phyloP scores from a whole-genome alignment of 176 grass and related monocot species.

The Urochloa ruziziensis region DNA sequence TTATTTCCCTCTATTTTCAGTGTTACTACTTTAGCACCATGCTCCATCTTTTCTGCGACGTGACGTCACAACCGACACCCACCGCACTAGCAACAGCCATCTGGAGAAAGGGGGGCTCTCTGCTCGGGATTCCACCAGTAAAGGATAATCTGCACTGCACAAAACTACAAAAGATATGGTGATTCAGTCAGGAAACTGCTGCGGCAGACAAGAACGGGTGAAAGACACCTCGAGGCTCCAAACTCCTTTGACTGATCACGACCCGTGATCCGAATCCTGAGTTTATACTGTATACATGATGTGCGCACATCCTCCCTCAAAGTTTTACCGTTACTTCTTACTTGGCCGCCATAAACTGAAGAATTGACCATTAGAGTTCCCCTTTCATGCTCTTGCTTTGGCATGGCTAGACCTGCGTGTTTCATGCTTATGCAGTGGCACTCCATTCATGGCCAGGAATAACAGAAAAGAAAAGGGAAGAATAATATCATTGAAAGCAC shows the following conservation, averaged over 20 bases:
- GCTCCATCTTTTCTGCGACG: neutral
- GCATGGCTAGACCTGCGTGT: neutral
- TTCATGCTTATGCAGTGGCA: neutral
- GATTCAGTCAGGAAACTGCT: neutral
- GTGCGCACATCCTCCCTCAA: neutral
- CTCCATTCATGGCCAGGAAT: neutral
- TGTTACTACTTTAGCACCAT: too few relatives aligned
- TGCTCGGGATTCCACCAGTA: neutral
- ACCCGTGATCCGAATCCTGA: neutral
- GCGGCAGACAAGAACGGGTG: neutral
- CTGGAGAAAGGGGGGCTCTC: neutral
- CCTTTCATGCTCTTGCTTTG: neutral
- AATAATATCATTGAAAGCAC: neutral
- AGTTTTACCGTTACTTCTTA: neutral
- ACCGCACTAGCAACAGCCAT: slow-evolving; percentile 24
- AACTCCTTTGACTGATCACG: neutral
- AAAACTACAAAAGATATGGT: neutral
- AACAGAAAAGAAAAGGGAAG: neutral
- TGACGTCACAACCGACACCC: slow-evolving; percentile 17
- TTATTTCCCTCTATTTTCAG: too few relatives aligned
- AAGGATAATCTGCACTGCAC: neutral
- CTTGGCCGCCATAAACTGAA: neutral
- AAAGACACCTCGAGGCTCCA: neutral
- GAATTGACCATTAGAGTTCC: neutral
- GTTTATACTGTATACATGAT: too few relatives aligned